Base-by-base conservation (phyloP, 2,329 filamentous ascomycete genomes). In the Aspergillus candidus region DNA sequence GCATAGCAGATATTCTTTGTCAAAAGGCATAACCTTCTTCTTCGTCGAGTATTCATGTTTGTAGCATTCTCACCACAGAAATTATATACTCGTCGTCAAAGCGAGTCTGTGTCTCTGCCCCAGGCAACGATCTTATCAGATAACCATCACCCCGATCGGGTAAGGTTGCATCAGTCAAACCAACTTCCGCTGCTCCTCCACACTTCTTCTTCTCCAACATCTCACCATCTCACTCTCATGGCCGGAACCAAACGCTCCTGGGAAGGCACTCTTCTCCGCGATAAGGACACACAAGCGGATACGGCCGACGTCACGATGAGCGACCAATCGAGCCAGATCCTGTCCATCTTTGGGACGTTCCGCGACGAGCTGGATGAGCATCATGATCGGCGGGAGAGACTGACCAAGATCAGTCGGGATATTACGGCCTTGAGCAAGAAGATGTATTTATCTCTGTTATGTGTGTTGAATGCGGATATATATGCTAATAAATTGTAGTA, bases 341-440 rank as follows among this genome's bases (percentile, higher is more conserved):
- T 77, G 48, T 63, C 82, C 53, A 89, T 97, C 77, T 98, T 98
- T 64, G 84, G 88, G 65, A 71, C 66, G 6, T 95, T 97, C 65
- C 84, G 90, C 40, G 77, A 84, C 58, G 90, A 96, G 68, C 75
- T 98, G 22, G 93, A 98, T 61, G 82, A 93, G 68, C 91, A 97
- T 63, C 88, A 98, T 66, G 93, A 97, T 68, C 83, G 93, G 12
- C 79, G 89, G 44, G 90, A 96, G 71, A 80, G 85, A 41, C 82
- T 95, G 55, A 86, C 94, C 61, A 98, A 97, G 72, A 84, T 83
- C 2, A 94, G 88, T 7, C 77, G 91, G 50, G 93, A 98, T 65
- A 86, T 98, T 46, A 98, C 93, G 6, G 89, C 88, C 0, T 74
- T 89, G 42, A 95, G 88, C 69, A 98, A 98, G 75, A 98, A 97